Evolutionary conservation across 164 flowering plant species (phyloP).

Genomic region (Saururus chinensis): DNA sequence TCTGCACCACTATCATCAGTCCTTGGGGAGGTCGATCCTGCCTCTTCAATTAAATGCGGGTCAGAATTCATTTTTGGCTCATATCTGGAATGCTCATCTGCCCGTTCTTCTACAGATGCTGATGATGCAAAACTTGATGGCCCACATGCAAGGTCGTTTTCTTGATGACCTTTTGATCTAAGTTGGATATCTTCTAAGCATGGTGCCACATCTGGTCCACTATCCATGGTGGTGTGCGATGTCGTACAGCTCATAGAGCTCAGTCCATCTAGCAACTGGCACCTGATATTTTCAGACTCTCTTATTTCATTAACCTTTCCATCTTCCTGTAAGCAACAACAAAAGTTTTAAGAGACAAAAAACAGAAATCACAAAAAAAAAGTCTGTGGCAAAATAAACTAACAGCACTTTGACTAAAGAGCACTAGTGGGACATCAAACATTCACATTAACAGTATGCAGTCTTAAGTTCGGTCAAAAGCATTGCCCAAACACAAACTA

Average conservation of each 20-base stretch:
- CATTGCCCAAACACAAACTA: too few species aligned
- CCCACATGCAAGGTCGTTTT: not conserved
- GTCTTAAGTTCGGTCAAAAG: too few species aligned
- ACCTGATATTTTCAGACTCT: slow-evolving; percentile 13
- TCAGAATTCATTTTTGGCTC: not conserved
- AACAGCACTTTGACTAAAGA: not conserved
- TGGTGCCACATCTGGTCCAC: not conserved
- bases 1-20: not conserved
- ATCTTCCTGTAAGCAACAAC: slow-evolving; percentile 23
- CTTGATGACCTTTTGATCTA: not conserved
- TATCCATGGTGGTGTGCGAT: slow-evolving; percentile 5
- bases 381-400: too few species aligned
- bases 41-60: not conserved
- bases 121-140: not conserved
- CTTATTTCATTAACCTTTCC: slow-evolving; percentile 20
- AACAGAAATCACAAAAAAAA: not conserved
- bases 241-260: slow-evolving; percentile 13
- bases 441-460: too few species aligned
- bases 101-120: not conserved
- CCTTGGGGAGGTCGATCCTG: not conserved
- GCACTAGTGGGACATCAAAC: too few species aligned
- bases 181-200: not conserved
- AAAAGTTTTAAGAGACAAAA: too few species aligned
- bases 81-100: not conserved
- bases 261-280: slow-evolving; percentile 10